phyloP scores from a whole-genome alignment of 768 basidiomycete genomes.

The Suillus bovinus region DNA sequence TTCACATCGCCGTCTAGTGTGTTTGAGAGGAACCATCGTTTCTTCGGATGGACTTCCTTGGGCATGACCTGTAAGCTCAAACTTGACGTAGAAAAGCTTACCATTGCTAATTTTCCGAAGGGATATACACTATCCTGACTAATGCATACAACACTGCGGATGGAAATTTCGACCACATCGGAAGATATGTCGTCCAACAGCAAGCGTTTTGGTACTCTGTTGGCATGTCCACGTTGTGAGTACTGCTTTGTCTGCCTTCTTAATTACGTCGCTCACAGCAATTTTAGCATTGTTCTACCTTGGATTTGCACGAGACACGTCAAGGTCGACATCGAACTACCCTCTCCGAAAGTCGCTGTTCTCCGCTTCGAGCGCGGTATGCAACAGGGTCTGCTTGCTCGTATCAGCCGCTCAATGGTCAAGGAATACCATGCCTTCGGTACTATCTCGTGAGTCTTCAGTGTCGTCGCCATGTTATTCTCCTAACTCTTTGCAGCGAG shows the following conservation, averaged over 20 bases:
- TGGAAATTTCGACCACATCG: constrained; percentile 57
- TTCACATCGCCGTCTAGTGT: constrained; percentile 43
- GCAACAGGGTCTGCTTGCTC: constrained; percentile 78
- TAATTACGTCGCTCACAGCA: constrained; percentile 9
- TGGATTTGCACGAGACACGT: constrained; percentile 79
- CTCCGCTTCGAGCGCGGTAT: constrained; percentile 81
- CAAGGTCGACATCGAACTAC: constrained; percentile 75
- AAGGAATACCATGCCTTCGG: constrained; percentile 87
- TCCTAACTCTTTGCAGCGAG: constrained; percentile 45
- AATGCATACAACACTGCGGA: constrained; percentile 61
- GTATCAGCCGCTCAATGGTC: constrained; percentile 70
- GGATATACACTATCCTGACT: constrained; percentile 68
- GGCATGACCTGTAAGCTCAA: constrained; percentile 43
- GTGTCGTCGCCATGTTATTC: constrained; percentile 6
- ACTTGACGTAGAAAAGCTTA: neutral
- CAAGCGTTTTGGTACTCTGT: constrained; percentile 80
- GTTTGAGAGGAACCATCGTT: constrained; percentile 80
- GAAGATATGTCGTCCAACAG: constrained; percentile 55
- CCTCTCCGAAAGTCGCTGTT: constrained; percentile 77
- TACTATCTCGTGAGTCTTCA: constrained; percentile 60
- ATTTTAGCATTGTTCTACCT: constrained; percentile 61
- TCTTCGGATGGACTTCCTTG: constrained; percentile 73
- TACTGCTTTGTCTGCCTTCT: constrained; percentile 3
- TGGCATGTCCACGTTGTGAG: constrained; percentile 74
- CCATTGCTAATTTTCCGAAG: constrained; percentile 32